Evolutionary conservation across 768 basidiomycete genomes (phyloP), one percentile per base, ranked within the genome.

Genomic region (Termitomyces sp.): DNA sequence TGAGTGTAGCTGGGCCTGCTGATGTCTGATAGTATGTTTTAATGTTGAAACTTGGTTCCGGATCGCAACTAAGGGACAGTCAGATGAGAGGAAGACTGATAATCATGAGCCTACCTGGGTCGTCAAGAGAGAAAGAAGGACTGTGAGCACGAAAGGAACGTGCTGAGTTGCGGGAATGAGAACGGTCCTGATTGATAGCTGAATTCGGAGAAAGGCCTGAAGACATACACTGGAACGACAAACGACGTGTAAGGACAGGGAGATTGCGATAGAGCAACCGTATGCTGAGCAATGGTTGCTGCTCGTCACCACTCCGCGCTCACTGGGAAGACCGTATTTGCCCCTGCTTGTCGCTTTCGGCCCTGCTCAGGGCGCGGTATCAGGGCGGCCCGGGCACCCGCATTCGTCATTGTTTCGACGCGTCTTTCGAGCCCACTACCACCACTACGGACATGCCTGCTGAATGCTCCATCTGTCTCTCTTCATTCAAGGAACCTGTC

Each of bases 1-100:
- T 43, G 69, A 79, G 66, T 87, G 82, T 40, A 92, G 72, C 67
- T 92, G 89, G 20, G 91, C 91, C 77, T 92, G 89, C 69, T 93
- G 89, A 67, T 92, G 91, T 63, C 91, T 78, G 67, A 93, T 93
- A 70, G 81, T 84, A 71, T 93, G 91, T 74, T 88, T 92, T 69
- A 93, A 75, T 45, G 86, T 87, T 66, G 89, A 91, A 75, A 93
- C 87, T 62, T 92, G 91, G 67, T 84, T 86, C 59, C 91, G 85
- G 57, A 92, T 79, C 63, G 86, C 83, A 69, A 92, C 91, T 93
- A 68, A 63, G 61, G 58, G 48, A 60, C 51, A 50, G 60, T 51
- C 63, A 65, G 40, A 59, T 65, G 63, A 70, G 68, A 59, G 60
- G 55, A 66, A 48, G 61, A 64, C 62, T 66, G 63, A 63, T 66